phyloP scores from a whole-genome alignment of 345 rosid genomes.

The Hibiscus tridactylites region DNA sequence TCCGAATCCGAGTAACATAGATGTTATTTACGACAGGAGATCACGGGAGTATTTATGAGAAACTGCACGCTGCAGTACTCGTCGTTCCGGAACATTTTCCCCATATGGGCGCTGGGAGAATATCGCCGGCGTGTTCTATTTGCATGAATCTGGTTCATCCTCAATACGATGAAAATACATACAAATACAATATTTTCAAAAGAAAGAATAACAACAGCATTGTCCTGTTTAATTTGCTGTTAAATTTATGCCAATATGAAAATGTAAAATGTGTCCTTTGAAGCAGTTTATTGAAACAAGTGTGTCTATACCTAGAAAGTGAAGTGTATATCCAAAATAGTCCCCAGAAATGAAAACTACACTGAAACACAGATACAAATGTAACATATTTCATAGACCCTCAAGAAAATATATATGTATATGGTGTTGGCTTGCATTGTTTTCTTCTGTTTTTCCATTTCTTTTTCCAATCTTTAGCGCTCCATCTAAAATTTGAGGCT shows the following conservation, averaged over 20 bases:
- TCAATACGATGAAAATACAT: not conserved
- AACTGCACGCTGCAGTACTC: constrained; percentile 42
- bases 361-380: not conserved
- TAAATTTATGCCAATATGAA: not conserved
- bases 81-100: constrained; percentile 37
- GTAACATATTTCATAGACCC: not conserved
- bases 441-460: not conserved
- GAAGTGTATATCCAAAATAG: not conserved
- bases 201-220: not conserved
- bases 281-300: not conserved
- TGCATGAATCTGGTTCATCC: constrained; percentile 1
- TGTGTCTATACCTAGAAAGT: not conserved
- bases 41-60: constrained; percentile 36
- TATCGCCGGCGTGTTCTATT: constrained; percentile 21
- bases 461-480: not conserved
- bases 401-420: not conserved
- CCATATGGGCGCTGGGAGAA: constrained; percentile 45
- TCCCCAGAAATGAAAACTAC: not conserved
- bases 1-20: not conserved
- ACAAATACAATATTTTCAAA: not conserved
- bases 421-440: not conserved
- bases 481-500: no score
- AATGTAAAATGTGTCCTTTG: not conserved
- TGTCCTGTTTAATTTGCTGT: not conserved
- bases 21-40: constrained; percentile 20